These are phyloP conservation scores for Globisporangium polare DNA, from an alignment of 352 stramenopile species.

Conservation along the genomic window DNA sequence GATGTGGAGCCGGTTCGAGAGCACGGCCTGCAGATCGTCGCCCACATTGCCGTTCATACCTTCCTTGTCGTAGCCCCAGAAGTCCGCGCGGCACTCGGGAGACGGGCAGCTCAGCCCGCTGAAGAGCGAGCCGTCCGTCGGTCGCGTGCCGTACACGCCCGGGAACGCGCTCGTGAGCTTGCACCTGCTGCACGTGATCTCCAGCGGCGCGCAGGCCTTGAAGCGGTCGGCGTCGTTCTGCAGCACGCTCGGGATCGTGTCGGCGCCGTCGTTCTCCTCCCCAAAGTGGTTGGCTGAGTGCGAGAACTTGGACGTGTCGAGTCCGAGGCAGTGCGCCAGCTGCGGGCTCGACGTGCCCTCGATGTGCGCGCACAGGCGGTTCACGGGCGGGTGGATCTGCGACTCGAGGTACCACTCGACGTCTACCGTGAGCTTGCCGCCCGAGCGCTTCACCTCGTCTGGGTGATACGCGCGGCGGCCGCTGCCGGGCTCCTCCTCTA, in stretches of 20 bases:
- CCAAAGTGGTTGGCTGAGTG: conserved; percentile 66
- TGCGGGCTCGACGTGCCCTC: conserved; percentile 94
- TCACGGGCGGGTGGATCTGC: conserved; percentile 97
- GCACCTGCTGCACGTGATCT: conserved; percentile 72
- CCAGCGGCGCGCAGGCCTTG: conserved; percentile 78
- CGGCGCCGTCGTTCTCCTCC: conserved; percentile 83
- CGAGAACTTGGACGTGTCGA: conserved; percentile 95
- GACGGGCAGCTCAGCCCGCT: conserved; percentile 65
- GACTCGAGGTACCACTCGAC: conserved; percentile 97
- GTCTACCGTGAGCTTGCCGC: conserved; percentile 88
- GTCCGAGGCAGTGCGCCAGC: conserved; percentile 94
- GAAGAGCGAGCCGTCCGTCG: conserved; percentile 23
- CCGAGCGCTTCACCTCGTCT: conserved; percentile 74
- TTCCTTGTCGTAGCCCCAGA: conserved; percentile 81
- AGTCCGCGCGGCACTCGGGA: conserved; percentile 66
- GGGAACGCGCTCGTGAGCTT: conserved; percentile 59
- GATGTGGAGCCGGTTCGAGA: conserved; percentile 84
- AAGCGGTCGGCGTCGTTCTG: conserved; percentile 89
- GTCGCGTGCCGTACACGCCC: conserved; percentile 56
- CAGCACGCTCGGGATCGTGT: conserved; percentile 85
- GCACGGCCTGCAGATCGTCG: conserved; percentile 63
- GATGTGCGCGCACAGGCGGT: conserved; percentile 98
- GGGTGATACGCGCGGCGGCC: conserved; percentile 81
- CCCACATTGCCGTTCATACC: conserved; percentile 69
- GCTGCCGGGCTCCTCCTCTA: conserved; percentile 75